Base-by-base conservation (phyloP, 2,329 filamentous ascomycete species). In the Pseudogymnoascus sp. region DNA sequence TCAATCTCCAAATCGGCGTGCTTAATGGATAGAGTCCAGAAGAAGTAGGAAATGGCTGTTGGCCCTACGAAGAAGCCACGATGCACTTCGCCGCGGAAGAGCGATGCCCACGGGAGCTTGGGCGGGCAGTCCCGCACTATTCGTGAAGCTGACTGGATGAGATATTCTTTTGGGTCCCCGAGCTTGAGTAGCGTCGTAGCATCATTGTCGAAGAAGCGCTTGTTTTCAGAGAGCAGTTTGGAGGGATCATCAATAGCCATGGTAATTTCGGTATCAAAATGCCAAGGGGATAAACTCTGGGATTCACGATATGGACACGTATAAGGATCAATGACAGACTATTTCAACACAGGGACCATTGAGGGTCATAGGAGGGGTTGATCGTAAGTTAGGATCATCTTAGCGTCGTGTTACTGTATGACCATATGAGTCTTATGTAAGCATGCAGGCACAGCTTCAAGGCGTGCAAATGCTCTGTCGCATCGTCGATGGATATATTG, bases 41-140 rank as follows among this genome's bases (percentile, higher is more conserved):
- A 82, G 8, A 85, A 74, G 64, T 82, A 82, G 4, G 81, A 79
- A n/a, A 83, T 72, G 12, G 80, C 80, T 1, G 81, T 84, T 13
- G 81, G 82, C 1, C 82, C 83, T 1, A 72, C 74, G 67, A 79
- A 82, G 10, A 85, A 68, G 0, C 82, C 82, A n/a, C 42, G 37
- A 18, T 63, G 37, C 0, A 61, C 21, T 3, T 61, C 18, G n/a
- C 31, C 60, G 10, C 18, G 45, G 21, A 52, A 63, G 9, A 15
- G 42, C 1, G 58, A 55, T 8, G 45, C 10, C 63, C 63, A 63
- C 40, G 63, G 61, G 2, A 63, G 45, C 13, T 36, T 36, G 37
- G 63, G 63, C 4, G 63, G 63, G n/a, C 58, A 62, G 15, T 62
- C 42, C 10, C 18, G 27, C n/a, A 55, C 3, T 33, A 55, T 55